Percentiles rank a stretch among this genome's conserved stretches.
Conservation (phyloP, 306 rosid genomes). For the Cucumis sativus region Cucumber_9930_V3 NC_026657.2:1955001-1955500, state of each 20-base stretch:
- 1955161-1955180: conserved; percentile 16
- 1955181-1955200: conserved; percentile 5
- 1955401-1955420: background rate
- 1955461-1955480: background rate
- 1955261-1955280: conserved; percentile 36
- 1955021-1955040: background rate
- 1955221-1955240: conserved; percentile 48
- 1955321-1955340: conserved; percentile 86
- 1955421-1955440: background rate
- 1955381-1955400: background rate
- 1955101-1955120: conserved; percentile 38
- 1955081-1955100: conserved; percentile 13
- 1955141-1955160: conserved; percentile 19
- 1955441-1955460: background rate
- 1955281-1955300: conserved; percentile 83
- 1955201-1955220: conserved; percentile 7
- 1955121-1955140: conserved; percentile 25
- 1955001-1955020: conserved; percentile 7
- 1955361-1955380: background rate
- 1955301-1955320: conserved; percentile 49
- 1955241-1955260: conserved; percentile 44
- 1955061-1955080: conserved; percentile 24
- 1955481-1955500: background rate
- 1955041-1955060: conserved; percentile 14
- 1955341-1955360: conserved; percentile 67